Evolutionary conservation across 176 grass and related monocot species (phyloP).

Genomic region (Carex pumila): DNA sequence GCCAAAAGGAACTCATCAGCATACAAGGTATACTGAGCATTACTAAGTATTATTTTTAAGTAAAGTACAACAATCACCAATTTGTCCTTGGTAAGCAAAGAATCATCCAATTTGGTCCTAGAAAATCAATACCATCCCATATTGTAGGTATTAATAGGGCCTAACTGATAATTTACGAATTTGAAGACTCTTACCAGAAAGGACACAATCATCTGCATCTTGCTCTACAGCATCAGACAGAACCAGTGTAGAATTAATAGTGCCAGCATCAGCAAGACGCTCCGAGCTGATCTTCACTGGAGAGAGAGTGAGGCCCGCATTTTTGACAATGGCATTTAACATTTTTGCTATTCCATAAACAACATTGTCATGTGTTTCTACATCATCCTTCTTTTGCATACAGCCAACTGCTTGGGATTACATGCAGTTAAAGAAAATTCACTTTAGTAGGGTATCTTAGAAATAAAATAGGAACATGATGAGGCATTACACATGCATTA

Average conservation of each 20-base stretch:
- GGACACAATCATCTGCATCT: not conserved
- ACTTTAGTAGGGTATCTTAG: not conserved
- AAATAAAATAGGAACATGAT: not conserved
- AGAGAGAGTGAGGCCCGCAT: not conserved
- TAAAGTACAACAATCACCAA: not conserved
- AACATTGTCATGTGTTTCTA: not conserved
- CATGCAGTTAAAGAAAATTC: not conserved
- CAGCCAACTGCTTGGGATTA: not conserved
- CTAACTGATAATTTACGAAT: not conserved
- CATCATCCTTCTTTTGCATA: slow-evolving; percentile 5
- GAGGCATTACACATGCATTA: not conserved
- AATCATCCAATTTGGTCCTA: not conserved
- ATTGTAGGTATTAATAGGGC: not conserved
- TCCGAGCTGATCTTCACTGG: not conserved
- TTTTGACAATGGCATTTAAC: not conserved
- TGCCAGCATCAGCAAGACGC: not conserved
- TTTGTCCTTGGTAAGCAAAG: not conserved
- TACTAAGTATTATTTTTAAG: not conserved
- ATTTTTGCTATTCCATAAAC: not conserved
- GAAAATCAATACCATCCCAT: not conserved
- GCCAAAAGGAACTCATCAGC: not conserved
- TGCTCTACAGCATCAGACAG: not conserved
- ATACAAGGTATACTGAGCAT: not conserved
- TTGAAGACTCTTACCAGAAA: slow-evolving; percentile 13
- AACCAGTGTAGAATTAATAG: not conserved